Conservation (phyloP, 495 filamentous ascomycete species). For the Penicillium bovifimosum region DNA sequence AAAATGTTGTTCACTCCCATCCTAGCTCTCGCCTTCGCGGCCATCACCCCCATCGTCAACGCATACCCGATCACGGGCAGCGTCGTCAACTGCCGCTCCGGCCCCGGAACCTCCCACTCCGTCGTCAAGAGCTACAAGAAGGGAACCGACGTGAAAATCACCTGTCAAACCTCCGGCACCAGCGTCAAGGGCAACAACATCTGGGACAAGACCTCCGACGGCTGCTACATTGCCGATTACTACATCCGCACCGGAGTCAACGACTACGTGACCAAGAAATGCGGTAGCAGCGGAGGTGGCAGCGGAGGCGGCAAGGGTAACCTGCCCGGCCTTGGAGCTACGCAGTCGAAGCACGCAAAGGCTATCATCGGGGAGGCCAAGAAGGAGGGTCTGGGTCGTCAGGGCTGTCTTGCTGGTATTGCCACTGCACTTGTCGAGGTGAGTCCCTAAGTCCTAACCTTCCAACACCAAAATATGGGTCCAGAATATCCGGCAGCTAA, state of each 20-base stretch:
- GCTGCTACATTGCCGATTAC: constrained; percentile 16
- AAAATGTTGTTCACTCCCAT: constrained; percentile 10
- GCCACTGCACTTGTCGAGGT: constrained; percentile 17
- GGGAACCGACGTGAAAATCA: constrained; percentile 7
- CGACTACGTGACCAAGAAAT: constrained; percentile 4
- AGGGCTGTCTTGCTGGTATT: constrained; percentile 18
- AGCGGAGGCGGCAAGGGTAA: neutral
- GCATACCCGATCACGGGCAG: constrained; percentile 10
- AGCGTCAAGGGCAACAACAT: constrained; percentile 11
- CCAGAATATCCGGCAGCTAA: neutral
- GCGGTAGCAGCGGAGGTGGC: neutral
- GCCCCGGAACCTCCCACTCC: constrained; percentile 13
- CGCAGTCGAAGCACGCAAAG: constrained; percentile 14
- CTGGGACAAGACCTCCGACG: constrained; percentile 17
- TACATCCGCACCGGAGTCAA: constrained; percentile 8
- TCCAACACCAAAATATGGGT: neutral
- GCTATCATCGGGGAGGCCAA: constrained; percentile 15
- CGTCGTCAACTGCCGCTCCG: constrained; percentile 14
- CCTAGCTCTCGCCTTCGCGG: constrained; percentile 6
- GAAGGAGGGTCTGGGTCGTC: constrained; percentile 9
- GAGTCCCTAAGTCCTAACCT: neutral
- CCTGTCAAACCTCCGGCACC: constrained; percentile 13
- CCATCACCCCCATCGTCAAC: constrained; percentile 6
- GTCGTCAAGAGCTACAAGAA: constrained; percentile 15
- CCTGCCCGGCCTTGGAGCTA: constrained; percentile 13